Percentiles rank a stretch among this genome's conserved stretches.
phyloP scores from a whole-genome alignment of 1,284 basidiomycete species.

The Heterobasidion parviporum region DNA sequence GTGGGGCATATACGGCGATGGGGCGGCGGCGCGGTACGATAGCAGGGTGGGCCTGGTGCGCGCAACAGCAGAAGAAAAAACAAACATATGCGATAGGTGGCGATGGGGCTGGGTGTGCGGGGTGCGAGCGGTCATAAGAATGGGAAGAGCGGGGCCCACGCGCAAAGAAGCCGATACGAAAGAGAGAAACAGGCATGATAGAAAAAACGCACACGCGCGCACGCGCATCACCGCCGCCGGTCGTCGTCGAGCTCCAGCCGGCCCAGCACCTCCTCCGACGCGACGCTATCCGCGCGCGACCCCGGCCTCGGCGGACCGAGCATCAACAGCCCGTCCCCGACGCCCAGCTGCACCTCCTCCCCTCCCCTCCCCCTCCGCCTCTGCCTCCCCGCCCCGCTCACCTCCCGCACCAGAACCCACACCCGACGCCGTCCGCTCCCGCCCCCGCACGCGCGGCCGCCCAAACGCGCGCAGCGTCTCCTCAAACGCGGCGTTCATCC shows the following conservation, averaged over 20 bases:
- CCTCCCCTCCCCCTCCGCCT: neutral
- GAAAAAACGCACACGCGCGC: too few relatives aligned
- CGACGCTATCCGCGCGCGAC: constrained; percentile 15
- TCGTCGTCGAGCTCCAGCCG: constrained; percentile 16
- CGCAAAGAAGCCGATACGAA: too few relatives aligned
- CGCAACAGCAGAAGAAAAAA: too few relatives aligned
- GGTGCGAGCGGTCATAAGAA: too few relatives aligned
- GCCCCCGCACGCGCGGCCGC: constrained; percentile 11
- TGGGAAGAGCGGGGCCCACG: too few relatives aligned
- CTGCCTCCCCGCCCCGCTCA: neutral
- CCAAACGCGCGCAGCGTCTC: constrained; percentile 36
- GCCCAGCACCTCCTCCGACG: constrained; percentile 18
- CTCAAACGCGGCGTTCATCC: constrained; percentile 60
- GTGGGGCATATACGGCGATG: too few relatives aligned
- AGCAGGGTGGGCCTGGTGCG: too few relatives aligned
- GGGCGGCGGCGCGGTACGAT: too few relatives aligned
- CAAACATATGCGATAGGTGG: too few relatives aligned
- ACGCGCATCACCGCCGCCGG: too few relatives aligned
- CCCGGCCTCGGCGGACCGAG: constrained; percentile 9
- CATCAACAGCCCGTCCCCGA: constrained; percentile 5
- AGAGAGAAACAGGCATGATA: too few relatives aligned
- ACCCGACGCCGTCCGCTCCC: constrained; percentile 12
- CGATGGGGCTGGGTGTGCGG: too few relatives aligned
- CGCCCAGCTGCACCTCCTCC: neutral
- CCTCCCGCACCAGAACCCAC: constrained; percentile 6